Evolutionary conservation across 169 alveolate species (phyloP).

Genomic region (Eimeria mitis): DNA sequence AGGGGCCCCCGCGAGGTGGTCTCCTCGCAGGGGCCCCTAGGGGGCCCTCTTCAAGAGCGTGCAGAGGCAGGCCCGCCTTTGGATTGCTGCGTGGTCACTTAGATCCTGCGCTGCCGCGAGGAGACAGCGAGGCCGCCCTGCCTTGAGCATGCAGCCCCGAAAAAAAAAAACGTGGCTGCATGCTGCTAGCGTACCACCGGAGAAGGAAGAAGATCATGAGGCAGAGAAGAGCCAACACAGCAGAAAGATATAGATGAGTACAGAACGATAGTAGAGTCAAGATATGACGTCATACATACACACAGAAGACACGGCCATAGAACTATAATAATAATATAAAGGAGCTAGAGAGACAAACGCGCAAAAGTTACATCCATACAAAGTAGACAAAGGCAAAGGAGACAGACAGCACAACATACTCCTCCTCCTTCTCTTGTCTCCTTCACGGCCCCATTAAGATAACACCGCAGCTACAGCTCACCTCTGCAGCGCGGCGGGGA

Average conservation of each 20-base stretch:
- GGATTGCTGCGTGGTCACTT: background rate
- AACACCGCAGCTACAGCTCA: background rate
- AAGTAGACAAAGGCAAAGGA: background rate
- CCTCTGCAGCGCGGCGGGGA: background rate
- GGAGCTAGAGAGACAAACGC: background rate
- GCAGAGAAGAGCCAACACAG: background rate
- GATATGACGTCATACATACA: no score
- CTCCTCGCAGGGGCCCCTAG: no score
- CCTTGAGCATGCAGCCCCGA: no score
- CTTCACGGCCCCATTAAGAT: background rate
- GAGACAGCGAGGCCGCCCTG: background rate
- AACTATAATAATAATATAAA: no score
- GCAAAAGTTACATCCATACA: background rate
- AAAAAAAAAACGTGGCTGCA: no score
- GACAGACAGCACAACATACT: background rate
- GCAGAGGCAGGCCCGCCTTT: background rate
- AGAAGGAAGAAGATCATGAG: background rate
- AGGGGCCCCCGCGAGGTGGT: no score
- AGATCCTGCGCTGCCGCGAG: background rate
- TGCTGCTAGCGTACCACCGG: background rate
- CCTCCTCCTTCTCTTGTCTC: background rate
- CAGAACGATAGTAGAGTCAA: background rate
- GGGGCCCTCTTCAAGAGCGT: background rate
- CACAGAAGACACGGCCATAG: background rate
- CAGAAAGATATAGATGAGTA: background rate